Base-by-base conservation (phyloP, 495 filamentous ascomycete genomes). In the Hyaloscypha bicolor region DNA sequence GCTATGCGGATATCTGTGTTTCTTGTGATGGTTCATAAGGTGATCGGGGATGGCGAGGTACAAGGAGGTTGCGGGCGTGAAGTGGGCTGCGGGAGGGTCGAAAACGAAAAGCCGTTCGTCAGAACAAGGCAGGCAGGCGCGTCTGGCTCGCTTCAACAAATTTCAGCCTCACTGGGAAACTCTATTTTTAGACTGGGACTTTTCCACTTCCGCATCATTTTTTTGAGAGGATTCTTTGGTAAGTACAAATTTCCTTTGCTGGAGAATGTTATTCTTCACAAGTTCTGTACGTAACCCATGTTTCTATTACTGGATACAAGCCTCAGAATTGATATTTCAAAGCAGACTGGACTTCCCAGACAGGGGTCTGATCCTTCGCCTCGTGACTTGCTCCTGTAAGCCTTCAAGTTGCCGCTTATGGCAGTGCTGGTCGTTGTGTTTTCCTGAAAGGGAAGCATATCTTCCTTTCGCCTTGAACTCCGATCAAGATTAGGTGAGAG, bases 1-100 rank as follows among this genome's bases (percentile, higher is more conserved):
- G 56, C 31, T 52, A 22, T 73, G 31, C 32, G 42, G 33, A 61
- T 30, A 16, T 64, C 12, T 37, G 16, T 2, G 51, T 63, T 42
- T 61, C 62, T 57, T 67, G 52, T 14, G 55, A 32, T 55, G 29
- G 55, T 61, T 67, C 64, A 67, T 70, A 61, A 39, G 64, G 64
- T 39, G 29, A 48, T 48, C 42, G 19, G 37, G 33, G 59, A n/a
- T 29, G 8, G 56, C 32, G 56, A 60, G 25, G 56, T 60, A 37
- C 32, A 31, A 16, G 16, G 35, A 57, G 53, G n/a, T 29, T 16
- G 22, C 6, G 45, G 61, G 32, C 29, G 53, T 16, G 11, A 35
- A 29, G 37, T 32, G 5, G 37, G 37, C 9, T 25, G 31, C 9
- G 29, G 29, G 31, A 6, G 39, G 45, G 42, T 30, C 25, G 25